Conservation (phyloP, 2,329 filamentous ascomycete species). For the Allantophomopsis lycopodina region DNA sequence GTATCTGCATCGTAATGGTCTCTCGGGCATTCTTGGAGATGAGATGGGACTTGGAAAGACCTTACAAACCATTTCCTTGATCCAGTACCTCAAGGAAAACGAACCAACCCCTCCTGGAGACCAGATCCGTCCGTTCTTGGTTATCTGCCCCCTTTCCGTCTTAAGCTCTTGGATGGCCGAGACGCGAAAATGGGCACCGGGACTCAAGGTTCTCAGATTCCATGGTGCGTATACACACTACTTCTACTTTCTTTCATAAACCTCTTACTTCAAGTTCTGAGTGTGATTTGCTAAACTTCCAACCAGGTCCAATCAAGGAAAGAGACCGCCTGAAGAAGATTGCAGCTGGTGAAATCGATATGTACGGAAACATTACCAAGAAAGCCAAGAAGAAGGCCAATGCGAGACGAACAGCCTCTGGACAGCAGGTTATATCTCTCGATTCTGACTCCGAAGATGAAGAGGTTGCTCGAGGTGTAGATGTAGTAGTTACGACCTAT, state of each 20-base stretch:
- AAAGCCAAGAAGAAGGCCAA: conserved; percentile 14
- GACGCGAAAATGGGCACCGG: conserved; percentile 30
- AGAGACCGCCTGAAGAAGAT: conserved; percentile 30
- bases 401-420: conserved; percentile 7
- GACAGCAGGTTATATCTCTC: conserved; percentile 8
- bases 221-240: conserved; percentile 17
- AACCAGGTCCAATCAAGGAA: conserved; percentile 21
- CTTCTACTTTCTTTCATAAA: too few species aligned
- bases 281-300: too few species aligned
- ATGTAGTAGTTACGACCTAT: conserved; percentile 35
- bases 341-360: conserved; percentile 28
- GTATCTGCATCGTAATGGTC: conserved; percentile 28
- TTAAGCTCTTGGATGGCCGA: conserved; percentile 33
- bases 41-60: conserved; percentile 37
- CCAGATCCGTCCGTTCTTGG: conserved; percentile 25
- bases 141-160: conserved; percentile 36
- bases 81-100: conserved; percentile 30
- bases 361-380: conserved; percentile 23
- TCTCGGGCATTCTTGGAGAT: conserved; percentile 30
- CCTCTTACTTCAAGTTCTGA: too few species aligned
- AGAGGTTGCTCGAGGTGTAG: conserved; percentile 14
- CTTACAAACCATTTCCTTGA: conserved; percentile 31
- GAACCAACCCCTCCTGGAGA: conserved; percentile 15
- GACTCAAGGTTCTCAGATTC: conserved; percentile 29
- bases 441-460: conserved; percentile 16